These are phyloP conservation scores for Euphorbia tirucalli DNA, from an alignment of 345 rosid species.

Conservation along the genomic window DNA sequence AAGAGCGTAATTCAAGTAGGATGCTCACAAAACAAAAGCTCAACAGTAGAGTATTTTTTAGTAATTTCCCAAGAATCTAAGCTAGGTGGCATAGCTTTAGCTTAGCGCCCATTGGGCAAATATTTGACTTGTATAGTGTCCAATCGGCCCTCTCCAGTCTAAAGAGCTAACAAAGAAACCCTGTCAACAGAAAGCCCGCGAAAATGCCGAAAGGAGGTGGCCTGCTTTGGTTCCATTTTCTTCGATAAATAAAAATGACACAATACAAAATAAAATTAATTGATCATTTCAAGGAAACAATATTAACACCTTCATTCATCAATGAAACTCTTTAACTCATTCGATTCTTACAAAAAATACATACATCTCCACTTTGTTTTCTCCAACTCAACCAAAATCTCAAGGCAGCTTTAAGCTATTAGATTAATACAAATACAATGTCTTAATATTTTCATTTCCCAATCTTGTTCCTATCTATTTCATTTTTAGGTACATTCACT, in stretches of 20 bases:
- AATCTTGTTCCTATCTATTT: neutral
- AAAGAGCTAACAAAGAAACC: no score
- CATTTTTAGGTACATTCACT: neutral
- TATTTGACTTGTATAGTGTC: no score
- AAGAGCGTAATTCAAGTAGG: no score
- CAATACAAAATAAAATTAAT: neutral
- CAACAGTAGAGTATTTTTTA: no score
- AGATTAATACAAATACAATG: neutral
- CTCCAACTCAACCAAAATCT: constrained; percentile 8
- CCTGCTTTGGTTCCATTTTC: neutral
- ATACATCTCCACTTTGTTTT: constrained; percentile 5
- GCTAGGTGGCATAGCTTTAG: no score
- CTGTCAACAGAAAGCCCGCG: no score
- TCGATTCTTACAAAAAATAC: constrained; percentile 8
- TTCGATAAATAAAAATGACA: neutral
- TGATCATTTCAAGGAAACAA: constrained; percentile 19
- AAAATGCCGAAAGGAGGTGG: no score
- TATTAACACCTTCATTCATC: neutral
- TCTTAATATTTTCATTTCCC: neutral
- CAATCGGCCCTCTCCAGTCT: no score
- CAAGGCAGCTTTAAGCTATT: neutral
- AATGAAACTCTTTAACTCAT: neutral
- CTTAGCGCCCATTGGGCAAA: no score
- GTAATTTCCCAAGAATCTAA: no score
- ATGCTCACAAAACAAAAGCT: no score